Percentiles rank a stretch among this genome's conserved stretches.
phyloP scores from a whole-genome alignment of 768 basidiomycete species.

The Lentinula guzmanii region DNA sequence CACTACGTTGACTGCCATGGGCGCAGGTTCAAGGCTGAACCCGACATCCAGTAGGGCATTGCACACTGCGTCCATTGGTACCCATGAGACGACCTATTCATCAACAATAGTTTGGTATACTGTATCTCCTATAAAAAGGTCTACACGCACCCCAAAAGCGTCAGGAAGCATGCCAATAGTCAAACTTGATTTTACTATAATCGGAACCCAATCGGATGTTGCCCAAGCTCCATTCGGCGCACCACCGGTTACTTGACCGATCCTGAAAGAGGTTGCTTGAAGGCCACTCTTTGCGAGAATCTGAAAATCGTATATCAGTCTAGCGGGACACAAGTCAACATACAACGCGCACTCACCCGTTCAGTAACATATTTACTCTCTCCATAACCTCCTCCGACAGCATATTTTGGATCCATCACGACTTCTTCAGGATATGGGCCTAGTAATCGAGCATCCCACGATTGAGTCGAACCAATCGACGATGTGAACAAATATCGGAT shows the following conservation, averaged over 20 bases:
- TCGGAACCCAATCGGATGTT: constrained; percentile 42
- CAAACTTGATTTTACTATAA: constrained; percentile 29
- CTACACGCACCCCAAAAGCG: constrained; percentile 26
- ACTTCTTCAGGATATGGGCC: constrained; percentile 23
- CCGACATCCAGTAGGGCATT: constrained; percentile 25
- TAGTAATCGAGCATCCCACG: constrained; percentile 17
- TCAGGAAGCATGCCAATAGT: constrained; percentile 21
- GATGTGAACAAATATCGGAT: constrained; percentile 24
- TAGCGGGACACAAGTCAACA: background rate
- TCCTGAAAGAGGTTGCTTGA: constrained; percentile 24
- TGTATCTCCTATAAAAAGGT: background rate
- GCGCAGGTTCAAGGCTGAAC: constrained; percentile 12
- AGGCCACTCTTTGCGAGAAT: constrained; percentile 26
- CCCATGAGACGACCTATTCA: constrained; percentile 25
- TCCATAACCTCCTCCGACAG: constrained; percentile 29
- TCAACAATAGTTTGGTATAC: constrained; percentile 3
- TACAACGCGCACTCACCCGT: constrained; percentile 16
- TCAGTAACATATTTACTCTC: constrained; percentile 32
- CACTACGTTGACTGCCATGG: constrained; percentile 26
- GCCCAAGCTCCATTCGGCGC: constrained; percentile 34
- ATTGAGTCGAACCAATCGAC: constrained; percentile 20
- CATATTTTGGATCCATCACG: constrained; percentile 16
- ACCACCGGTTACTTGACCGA: constrained; percentile 44
- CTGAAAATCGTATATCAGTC: background rate
- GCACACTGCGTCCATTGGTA: constrained; percentile 29